A percentile compares a stretch with the other conserved stretches of the same genome.
Evolutionary conservation across 83 land plant species (phyloP).

Genomic region (Larix sibirica): DNA sequence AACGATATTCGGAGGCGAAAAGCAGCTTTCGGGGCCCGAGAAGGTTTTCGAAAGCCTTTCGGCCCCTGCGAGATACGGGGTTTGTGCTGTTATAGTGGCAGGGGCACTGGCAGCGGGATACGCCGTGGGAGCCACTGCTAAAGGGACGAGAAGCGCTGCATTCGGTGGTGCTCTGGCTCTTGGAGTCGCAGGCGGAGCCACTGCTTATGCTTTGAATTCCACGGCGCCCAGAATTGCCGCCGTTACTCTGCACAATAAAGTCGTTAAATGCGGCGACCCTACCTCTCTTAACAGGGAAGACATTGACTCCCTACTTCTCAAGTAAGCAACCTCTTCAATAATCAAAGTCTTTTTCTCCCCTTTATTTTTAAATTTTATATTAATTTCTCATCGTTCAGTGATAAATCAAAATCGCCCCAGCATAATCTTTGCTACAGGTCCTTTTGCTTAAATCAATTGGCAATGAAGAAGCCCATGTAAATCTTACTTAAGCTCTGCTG

Average conservation of each 20-base stretch:
- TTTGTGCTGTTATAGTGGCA: constrained; percentile 62
- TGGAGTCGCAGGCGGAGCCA: constrained; percentile 79
- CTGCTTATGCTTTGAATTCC: constrained; percentile 69
- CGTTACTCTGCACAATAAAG: constrained; percentile 67
- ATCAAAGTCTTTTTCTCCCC: background rate
- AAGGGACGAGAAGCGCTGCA: constrained; percentile 43
- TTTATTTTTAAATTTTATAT: background rate
- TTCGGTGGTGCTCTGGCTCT: constrained; percentile 82
- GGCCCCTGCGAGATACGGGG: constrained; percentile 66
- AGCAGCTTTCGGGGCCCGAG: constrained; percentile 74
- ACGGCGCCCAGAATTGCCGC: constrained; percentile 87
- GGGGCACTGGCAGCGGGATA: constrained; percentile 86
- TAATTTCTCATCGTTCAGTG: background rate
- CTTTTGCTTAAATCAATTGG: no score
- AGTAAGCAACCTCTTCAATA: constrained; percentile 35
- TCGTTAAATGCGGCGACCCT: constrained; percentile 69
- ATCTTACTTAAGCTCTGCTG: background rate
- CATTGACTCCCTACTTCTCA: constrained; percentile 65
- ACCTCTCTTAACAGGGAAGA: constrained; percentile 48
- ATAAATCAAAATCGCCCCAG: no score
- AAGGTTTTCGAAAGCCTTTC: constrained; percentile 57
- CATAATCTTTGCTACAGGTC: no score
- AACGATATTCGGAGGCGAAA: constrained; percentile 61
- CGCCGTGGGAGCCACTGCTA: constrained; percentile 57
- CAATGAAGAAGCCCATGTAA: background rate